Base-by-base conservation (phyloP, 192 early-diverging fungal genomes). In the Umbelopsis vinacea region DNA sequence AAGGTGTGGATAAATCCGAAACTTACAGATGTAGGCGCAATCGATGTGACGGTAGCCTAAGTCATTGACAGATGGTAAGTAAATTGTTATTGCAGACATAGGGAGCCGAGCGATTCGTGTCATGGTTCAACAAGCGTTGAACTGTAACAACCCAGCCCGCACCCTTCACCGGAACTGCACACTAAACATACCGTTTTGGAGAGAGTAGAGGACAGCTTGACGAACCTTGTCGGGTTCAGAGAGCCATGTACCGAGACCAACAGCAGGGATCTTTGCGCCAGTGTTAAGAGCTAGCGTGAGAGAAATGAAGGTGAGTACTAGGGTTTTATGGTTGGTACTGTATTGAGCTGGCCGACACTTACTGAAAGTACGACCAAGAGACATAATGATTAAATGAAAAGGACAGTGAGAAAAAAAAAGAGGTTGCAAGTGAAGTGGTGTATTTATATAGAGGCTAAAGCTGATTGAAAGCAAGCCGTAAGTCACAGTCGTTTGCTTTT, bases 1-100 rank as follows among this genome's bases (percentile, higher is more conserved):
- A 35, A n/a, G 76, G 29, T 71, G 66, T 21, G 35, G 15, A n/a
- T 12, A 46, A 46, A 68, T 14, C 35, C 38, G 40, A 23, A 68
- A 46, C 57, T 63, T 63, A 63, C 57, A 89, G 50, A 80, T 75
- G 47, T 77, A 77, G 19, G 88, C 89, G 73, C 91, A 89, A 73
- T 91, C 89, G 50, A 93, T 89, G 71, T 92, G 91, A 6, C 90
- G 80, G 84, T 91, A 90, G 38, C 95, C 94, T 46, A 43, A 43
- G 40, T 43, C 40, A 43, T 4, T 7, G 6, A 7, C 6, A 43
- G 40, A 43, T 4, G 6, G 57, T 52, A 46, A 52, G 26, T 45
- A 38, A 24, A 50, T n/a, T n/a, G 17, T 17, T 9, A 66, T 19
- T 40, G 38, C 38, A 40, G 3, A 40, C 8, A 6, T 6, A 40